Evolutionary conservation across 2,329 filamentous ascomycete species (phyloP), one percentile per base, ranked within the genome.

Genomic region (Ambrosiella cleistominuta): DNA sequence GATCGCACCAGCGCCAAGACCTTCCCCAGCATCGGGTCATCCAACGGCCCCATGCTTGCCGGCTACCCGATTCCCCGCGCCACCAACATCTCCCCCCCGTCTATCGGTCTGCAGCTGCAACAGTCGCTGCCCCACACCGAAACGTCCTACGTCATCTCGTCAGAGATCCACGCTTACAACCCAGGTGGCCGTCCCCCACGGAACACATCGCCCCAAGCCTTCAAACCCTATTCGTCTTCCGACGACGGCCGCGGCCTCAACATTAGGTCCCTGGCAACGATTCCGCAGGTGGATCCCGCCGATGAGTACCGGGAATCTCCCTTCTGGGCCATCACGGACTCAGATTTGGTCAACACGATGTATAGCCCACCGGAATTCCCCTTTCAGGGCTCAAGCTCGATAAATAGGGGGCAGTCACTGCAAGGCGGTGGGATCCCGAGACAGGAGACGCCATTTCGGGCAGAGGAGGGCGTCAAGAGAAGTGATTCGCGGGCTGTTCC

Each of bases 401-500:
- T 27, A 3, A 12, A 19, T n/a, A 35, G 9, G 3, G 11, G n/a
- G n/a, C 4, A 8, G 53, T 38, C 53, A 15, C n/a, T 27, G n/a
- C 15, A 7, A 7, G 47, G 17, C 19, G 9, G 47, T 51, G 3
- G 15, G 15, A 6, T 51, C 17, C 47, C 47, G 15, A 51, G 17
- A 2, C 7, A 51, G 17, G 37, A 11, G 47, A 51, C 47, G 47
- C 15, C 47, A 11, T 17, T 54, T 39, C 8, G 7, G 19, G 17
- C 17, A 1, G n/a, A 37, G 54, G 19, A 15, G n/a, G n/a, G 38
- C 62, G 62, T 42, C 15, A 38, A 39, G 44, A n/a, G 63, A 65
- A 35, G 64, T 74, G 47, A 74, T 75, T 0, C 68, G 67, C 40
- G 77, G 75, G 39, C n/a, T 3, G 39, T 36, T 6, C 47, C 9